Percentiles rank a stretch among this genome's conserved stretches.
phyloP scores from a whole-genome alignment of 73 alveolate genomes.

The Symbiodinium pilosum region DNA sequence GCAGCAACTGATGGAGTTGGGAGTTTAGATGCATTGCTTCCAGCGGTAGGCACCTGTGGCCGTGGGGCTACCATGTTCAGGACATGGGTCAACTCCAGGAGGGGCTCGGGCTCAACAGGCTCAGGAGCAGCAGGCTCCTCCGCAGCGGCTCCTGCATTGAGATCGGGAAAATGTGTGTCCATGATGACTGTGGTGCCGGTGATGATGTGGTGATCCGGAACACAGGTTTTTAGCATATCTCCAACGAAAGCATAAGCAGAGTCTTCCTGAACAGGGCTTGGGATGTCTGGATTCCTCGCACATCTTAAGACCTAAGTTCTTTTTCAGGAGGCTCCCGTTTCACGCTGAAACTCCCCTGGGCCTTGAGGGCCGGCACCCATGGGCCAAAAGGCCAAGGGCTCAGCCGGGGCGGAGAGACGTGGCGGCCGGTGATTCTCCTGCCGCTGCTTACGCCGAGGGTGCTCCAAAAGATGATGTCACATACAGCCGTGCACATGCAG shows the following conservation, averaged over 20 bases:
- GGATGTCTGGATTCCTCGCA: too few species aligned
- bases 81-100: background rate
- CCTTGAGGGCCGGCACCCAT: background rate
- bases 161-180: too few species aligned
- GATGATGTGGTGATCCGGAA: too few species aligned
- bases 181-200: too few species aligned
- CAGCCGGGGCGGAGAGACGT: background rate
- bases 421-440: conserved; percentile 6
- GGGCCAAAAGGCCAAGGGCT: conserved; percentile 16
- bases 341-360: background rate
- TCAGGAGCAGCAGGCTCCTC: background rate
- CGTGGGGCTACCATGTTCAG: conserved; percentile 92
- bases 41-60: background rate
- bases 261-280: too few species aligned
- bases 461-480: too few species aligned
- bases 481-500: too few species aligned
- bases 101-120: background rate
- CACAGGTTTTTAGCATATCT: too few species aligned
- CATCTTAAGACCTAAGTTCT: too few species aligned
- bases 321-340: too few species aligned
- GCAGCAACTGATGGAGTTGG: conserved; percentile 80
- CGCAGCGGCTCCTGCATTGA: background rate
- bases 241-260: too few species aligned
- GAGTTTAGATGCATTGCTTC: background rate
- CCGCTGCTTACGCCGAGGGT: too few species aligned